A percentile compares a stretch with the other conserved stretches of the same genome.
Evolutionary conservation across 345 rosid genomes (phyloP).

Genomic region (Pistacia atlantica): DNA sequence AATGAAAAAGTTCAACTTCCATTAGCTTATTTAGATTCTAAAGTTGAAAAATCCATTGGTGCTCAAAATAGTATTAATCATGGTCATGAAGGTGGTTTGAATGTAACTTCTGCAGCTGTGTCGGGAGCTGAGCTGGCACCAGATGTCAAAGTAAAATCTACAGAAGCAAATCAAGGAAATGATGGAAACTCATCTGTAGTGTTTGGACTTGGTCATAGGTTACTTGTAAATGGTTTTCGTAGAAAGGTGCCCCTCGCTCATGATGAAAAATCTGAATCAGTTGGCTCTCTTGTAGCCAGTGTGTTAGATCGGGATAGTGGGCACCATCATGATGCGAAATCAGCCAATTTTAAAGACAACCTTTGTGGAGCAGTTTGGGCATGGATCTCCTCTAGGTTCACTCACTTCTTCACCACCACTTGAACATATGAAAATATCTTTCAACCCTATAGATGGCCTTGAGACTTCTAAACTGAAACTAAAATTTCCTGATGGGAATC

Average conservation of each 20-base stretch:
- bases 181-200: conserved; percentile 47
- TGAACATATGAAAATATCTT: conserved; percentile 88
- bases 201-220: conserved; percentile 66
- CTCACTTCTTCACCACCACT: conserved; percentile 84
- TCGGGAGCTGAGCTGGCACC: conserved; percentile 34
- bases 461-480: conserved; percentile 71
- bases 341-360: conserved; percentile 28
- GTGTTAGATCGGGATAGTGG: conserved; percentile 37
- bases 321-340: conserved; percentile 24
- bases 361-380: conserved; percentile 40
- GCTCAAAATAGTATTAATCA: conserved; percentile 32
- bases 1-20: conserved; percentile 30
- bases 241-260: conserved; percentile 47
- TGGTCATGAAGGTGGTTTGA: conserved; percentile 26
- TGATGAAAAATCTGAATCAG: conserved; percentile 42
- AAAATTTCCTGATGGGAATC: conserved; percentile 60
- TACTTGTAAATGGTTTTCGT: conserved; percentile 60
- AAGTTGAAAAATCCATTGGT: conserved; percentile 24
- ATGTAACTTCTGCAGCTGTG: conserved; percentile 23
- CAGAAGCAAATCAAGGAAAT: conserved; percentile 36
- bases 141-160: conserved; percentile 26
- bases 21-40: conserved; percentile 33
- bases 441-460: conserved; percentile 62
- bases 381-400: conserved; percentile 43
- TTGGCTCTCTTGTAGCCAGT: conserved; percentile 34